Conservation (phyloP, 106 monocot species). For the Dendrobium catenatum region DNA sequence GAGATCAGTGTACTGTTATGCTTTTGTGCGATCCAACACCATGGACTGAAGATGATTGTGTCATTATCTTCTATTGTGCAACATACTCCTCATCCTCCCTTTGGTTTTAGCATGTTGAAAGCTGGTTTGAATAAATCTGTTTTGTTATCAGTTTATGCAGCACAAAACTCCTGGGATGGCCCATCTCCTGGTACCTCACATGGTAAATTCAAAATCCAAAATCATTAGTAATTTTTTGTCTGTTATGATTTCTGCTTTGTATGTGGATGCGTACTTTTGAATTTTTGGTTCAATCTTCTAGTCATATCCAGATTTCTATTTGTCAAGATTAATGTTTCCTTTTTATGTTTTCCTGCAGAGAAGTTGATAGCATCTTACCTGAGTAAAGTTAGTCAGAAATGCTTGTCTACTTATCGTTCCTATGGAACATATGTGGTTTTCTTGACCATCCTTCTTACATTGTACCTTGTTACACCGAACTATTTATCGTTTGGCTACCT, state of each 20-base stretch:
- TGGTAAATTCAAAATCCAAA: slow-evolving; percentile 32
- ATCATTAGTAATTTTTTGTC: background rate
- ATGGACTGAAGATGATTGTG: slow-evolving; percentile 82
- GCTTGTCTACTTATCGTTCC: slow-evolving; percentile 74
- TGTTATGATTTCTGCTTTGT: background rate
- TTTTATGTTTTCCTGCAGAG: slow-evolving; percentile 40
- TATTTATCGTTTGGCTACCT: slow-evolving; percentile 94
- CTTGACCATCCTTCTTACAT: slow-evolving; percentile 77
- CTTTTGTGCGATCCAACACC: slow-evolving; percentile 94
- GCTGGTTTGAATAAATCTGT: slow-evolving; percentile 88
- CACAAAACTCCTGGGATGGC: slow-evolving; percentile 27
- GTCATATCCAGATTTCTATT: background rate
- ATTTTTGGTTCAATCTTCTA: background rate
- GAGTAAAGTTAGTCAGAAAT: slow-evolving; percentile 66
- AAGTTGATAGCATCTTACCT: slow-evolving; percentile 66
- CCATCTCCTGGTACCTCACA: slow-evolving; percentile 30
- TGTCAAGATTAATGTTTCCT: background rate
- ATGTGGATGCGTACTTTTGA: background rate
- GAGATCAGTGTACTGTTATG: slow-evolving; percentile 74
- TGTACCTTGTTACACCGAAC: slow-evolving; percentile 86
- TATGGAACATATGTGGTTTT: slow-evolving; percentile 89
- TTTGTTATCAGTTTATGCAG: slow-evolving; percentile 81
- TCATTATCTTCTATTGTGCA: slow-evolving; percentile 82
- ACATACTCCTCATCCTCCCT: slow-evolving; percentile 63
- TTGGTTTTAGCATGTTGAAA: slow-evolving; percentile 91